Conservation (phyloP, 1,284 basidiomycete genomes). For the Malassezia slooffiae region DNA sequence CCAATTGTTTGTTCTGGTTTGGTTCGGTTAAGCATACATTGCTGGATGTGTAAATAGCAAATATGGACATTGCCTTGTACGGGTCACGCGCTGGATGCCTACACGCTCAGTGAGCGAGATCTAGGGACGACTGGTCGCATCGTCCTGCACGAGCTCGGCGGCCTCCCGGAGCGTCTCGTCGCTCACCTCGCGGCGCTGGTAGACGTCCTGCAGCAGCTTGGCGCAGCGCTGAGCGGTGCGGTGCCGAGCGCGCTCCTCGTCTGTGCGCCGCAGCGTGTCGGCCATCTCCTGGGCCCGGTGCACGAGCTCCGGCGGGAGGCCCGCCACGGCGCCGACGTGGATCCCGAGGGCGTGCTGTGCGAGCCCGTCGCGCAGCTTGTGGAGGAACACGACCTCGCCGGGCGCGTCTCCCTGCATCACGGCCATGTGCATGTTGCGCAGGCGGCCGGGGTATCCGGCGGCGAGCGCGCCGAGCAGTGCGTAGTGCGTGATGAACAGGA, state of each 20-base stretch:
- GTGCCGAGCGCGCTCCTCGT: background rate
- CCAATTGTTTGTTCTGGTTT: no score
- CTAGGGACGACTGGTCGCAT: no score
- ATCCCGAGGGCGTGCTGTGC: constrained; percentile 36
- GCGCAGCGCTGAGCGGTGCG: no score
- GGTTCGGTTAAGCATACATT: no score
- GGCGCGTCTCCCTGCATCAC: constrained; percentile 13
- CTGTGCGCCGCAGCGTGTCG: background rate
- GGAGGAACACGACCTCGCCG: constrained; percentile 33
- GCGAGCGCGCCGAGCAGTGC: constrained; percentile 21
- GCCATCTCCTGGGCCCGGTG: constrained; percentile 8
- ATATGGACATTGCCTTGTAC: no score
- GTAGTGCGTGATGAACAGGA: constrained; percentile 41
- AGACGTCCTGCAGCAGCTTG: no score
- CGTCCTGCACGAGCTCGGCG: no score
- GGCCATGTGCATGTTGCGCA: constrained; percentile 36
- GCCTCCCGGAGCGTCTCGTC: no score
- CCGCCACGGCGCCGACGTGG: constrained; percentile 36
- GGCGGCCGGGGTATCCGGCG: background rate
- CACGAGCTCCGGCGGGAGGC: constrained; percentile 16
- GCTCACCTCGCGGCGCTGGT: no score
- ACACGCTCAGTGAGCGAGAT: no score
- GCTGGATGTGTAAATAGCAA: no score
- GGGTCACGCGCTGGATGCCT: no score
- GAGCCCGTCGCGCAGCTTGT: constrained; percentile 27